phyloP scores from a whole-genome alignment of 345 rosid species.

The Salix suchowensis region DNA sequence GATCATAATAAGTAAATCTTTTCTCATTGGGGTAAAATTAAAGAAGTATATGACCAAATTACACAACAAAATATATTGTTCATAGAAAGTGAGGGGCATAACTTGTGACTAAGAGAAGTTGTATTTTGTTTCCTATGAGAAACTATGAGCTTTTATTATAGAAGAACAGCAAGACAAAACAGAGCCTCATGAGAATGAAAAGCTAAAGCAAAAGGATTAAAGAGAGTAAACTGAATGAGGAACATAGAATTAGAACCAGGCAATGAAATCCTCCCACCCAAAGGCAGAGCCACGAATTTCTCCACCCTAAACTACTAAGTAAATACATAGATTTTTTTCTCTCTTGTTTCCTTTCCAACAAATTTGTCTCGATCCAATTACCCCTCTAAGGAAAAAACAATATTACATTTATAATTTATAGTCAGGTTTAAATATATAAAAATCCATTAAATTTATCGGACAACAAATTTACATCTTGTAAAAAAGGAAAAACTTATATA shows the following conservation, averaged over 20 bases:
- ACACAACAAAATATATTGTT: not conserved
- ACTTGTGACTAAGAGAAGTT: not conserved
- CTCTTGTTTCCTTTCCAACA: too few species aligned
- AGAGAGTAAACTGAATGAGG: not conserved
- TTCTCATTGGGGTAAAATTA: not conserved
- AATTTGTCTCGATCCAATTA: too few species aligned
- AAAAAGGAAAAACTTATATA: too few species aligned
- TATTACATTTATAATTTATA: too few species aligned
- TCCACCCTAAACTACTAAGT: too few species aligned
- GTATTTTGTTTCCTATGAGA: not conserved
- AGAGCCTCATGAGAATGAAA: not conserved
- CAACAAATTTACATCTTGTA: too few species aligned
- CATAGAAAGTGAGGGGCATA: not conserved
- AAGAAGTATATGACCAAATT: not conserved
- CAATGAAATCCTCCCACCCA: not conserved
- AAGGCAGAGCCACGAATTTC: too few species aligned
- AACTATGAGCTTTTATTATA: not conserved
- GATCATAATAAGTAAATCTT: too few species aligned
- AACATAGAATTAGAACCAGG: not conserved
- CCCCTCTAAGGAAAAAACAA: too few species aligned
- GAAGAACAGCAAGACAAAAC: not conserved
- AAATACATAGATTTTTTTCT: too few species aligned
- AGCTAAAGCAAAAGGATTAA: not conserved
- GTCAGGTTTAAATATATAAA: too few species aligned
- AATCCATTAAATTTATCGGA: too few species aligned